These are phyloP conservation scores for Fusarium nanum DNA, from an alignment of 2,329 filamentous ascomycete species.

Conservation along the genomic window DNA sequence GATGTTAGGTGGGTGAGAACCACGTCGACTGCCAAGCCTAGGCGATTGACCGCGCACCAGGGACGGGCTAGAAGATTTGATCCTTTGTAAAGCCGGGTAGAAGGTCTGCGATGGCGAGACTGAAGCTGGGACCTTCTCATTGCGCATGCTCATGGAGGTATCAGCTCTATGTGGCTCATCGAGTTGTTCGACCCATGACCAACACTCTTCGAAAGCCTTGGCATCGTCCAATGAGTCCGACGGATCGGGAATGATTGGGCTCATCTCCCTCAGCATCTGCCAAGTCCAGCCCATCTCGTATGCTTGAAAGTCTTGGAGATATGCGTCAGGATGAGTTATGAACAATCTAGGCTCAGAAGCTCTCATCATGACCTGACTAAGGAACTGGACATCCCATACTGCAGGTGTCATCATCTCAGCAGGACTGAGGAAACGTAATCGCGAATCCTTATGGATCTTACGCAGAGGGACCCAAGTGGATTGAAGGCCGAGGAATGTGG, in stretches of 20 bases:
- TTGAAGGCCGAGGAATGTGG: slow-evolving; percentile 69
- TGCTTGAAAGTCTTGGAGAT: slow-evolving; percentile 71
- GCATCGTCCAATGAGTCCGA: slow-evolving; percentile 50
- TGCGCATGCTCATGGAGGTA: slow-evolving; percentile 57
- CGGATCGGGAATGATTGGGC: slow-evolving; percentile 64
- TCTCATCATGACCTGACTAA: slow-evolving; percentile 80
- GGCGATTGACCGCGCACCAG: slow-evolving; percentile 57
- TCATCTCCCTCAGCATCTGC: slow-evolving; percentile 74
- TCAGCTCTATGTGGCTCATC: slow-evolving; percentile 66
- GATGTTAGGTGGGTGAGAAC: slow-evolving; percentile 60
- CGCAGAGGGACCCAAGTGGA: slow-evolving; percentile 80
- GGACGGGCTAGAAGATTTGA: slow-evolving; percentile 49
- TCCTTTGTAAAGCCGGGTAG: slow-evolving; percentile 41
- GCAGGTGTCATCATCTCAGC: slow-evolving; percentile 79
- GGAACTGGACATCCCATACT: slow-evolving; percentile 77
- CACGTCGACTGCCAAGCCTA: slow-evolving; percentile 53
- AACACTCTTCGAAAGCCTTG: slow-evolving; percentile 68
- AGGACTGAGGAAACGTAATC: slow-evolving; percentile 75
- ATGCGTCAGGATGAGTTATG: slow-evolving; percentile 79
- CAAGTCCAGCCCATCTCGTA: slow-evolving; percentile 74
- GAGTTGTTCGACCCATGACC: slow-evolving; percentile 73
- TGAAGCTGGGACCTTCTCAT: slow-evolving; percentile 56
- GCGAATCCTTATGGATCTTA: slow-evolving; percentile 79
- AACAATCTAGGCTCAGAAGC: slow-evolving; percentile 75
- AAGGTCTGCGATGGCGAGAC: slow-evolving; percentile 56